Percentiles rank a stretch among this genome's conserved stretches.
Conservation (phyloP, 2,329 filamentous ascomycete genomes). For the Thelonectria discophora region DNA sequence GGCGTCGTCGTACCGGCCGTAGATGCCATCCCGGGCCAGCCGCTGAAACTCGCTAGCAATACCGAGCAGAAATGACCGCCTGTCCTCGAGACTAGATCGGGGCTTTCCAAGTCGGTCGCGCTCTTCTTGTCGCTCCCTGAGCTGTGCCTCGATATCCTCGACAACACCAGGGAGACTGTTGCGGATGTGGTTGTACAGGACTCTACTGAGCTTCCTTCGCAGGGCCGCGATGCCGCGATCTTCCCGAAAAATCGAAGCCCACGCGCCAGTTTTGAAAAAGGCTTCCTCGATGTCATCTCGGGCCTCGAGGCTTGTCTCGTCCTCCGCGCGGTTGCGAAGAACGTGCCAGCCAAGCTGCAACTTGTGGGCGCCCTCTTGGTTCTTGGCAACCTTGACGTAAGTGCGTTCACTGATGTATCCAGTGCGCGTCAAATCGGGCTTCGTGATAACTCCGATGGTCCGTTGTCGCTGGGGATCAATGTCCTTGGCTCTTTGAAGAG, state of each 20-base stretch:
- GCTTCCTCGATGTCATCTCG: constrained; percentile 45
- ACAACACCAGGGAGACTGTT: constrained; percentile 41
- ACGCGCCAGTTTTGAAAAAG: constrained; percentile 46
- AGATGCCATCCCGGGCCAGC: constrained; percentile 41
- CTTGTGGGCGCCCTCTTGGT: constrained; percentile 43
- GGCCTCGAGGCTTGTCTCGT: constrained; percentile 37
- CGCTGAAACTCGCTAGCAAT: constrained; percentile 50
- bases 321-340: constrained; percentile 57
- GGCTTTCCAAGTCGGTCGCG: constrained; percentile 34
- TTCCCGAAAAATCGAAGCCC: constrained; percentile 42
- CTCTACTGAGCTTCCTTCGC: constrained; percentile 46
- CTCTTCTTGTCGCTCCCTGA: constrained; percentile 32
- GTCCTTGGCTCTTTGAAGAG: constrained; percentile 55
- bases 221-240: constrained; percentile 46
- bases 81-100: constrained; percentile 37
- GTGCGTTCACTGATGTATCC: constrained; percentile 51
- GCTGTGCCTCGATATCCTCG: constrained; percentile 39
- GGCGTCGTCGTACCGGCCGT: constrained; percentile 44
- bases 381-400: constrained; percentile 49
- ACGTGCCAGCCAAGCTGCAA: constrained; percentile 62
- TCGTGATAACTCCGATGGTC: constrained; percentile 66
- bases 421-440: constrained; percentile 56
- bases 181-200: constrained; percentile 44
- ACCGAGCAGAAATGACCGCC: constrained; percentile 46
- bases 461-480: constrained; percentile 55